These are phyloP conservation scores for Teunomyces aglyptinius DNA, from an alignment of 805 yeast species.

Conservation along the genomic window DNA sequence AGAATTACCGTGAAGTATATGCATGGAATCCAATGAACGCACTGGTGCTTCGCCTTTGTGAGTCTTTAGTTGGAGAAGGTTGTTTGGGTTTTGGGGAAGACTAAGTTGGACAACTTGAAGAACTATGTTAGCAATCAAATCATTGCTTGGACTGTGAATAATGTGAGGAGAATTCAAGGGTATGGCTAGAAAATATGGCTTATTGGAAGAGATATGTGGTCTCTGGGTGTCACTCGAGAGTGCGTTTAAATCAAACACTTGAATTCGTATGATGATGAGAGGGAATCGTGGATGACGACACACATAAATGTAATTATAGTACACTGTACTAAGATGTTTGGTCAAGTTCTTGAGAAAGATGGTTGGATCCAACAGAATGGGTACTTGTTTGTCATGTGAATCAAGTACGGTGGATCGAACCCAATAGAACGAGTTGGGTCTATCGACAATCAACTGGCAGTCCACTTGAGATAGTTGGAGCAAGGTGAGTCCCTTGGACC, in stretches of 20 bases:
- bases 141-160: conserved; percentile 51
- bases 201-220: conserved; percentile 51
- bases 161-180: conserved; percentile 67
- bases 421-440: conserved; percentile 50
- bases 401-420: conserved; percentile 46
- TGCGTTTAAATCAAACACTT: conserved; percentile 54
- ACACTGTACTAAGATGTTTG: conserved; percentile 48
- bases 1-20: conserved; percentile 58
- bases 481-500: conserved; percentile 58
- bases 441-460: conserved; percentile 60
- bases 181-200: conserved; percentile 63
- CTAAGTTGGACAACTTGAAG: conserved; percentile 60
- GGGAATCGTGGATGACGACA: conserved; percentile 66
- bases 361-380: conserved; percentile 49
- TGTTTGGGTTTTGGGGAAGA: conserved; percentile 44
- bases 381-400: conserved; percentile 24
- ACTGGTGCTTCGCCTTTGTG: conserved; percentile 35
- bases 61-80: conserved; percentile 38
- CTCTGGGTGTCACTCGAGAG: conserved; percentile 13
- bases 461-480: conserved; percentile 72
- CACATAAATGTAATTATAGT: conserved; percentile 62
- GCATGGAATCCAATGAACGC: conserved; percentile 53
- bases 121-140: conserved; percentile 49
- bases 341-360: conserved; percentile 49
- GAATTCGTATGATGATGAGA: conserved; percentile 59